phyloP scores from a whole-genome alignment of 2,329 filamentous ascomycete species.

The Atkinsonella texensis region DNA sequence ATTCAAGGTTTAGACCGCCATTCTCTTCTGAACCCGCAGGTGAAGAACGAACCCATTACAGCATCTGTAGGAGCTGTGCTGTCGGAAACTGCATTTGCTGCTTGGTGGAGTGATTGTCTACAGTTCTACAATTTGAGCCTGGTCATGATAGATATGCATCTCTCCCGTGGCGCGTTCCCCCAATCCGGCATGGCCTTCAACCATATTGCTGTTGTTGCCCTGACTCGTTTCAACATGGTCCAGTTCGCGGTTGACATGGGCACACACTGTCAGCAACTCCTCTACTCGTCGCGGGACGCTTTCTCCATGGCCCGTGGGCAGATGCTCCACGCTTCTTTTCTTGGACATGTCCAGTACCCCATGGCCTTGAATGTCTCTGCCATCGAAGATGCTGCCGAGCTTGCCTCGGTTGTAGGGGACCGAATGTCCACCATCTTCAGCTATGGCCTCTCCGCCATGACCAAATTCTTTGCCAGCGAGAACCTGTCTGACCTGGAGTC shows the following conservation, averaged over 20 bases:
- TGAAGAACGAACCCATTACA: slow-evolving; percentile 38
- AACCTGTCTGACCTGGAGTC: slow-evolving; percentile 58
- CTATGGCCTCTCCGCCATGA: slow-evolving; percentile 53
- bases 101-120: slow-evolving; percentile 61
- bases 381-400: slow-evolving; percentile 55
- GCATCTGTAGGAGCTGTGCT: slow-evolving; percentile 57
- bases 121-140: slow-evolving; percentile 62
- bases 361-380: slow-evolving; percentile 44
- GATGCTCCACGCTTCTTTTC: slow-evolving; percentile 56
- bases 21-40: slow-evolving; percentile 30
- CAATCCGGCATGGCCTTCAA: slow-evolving; percentile 59
- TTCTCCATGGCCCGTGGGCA: slow-evolving; percentile 57
- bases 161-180: slow-evolving; percentile 52
- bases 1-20: slow-evolving; percentile 45
- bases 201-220: slow-evolving; percentile 53
- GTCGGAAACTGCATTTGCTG: slow-evolving; percentile 55
- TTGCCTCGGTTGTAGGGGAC: slow-evolving; percentile 55
- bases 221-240: slow-evolving; percentile 59
- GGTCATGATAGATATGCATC: slow-evolving; percentile 53
- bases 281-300: slow-evolving; percentile 49
- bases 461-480: slow-evolving; percentile 58
- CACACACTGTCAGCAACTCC: slow-evolving; percentile 47
- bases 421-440: slow-evolving; percentile 60
- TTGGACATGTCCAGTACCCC: slow-evolving; percentile 58
- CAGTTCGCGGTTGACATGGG: slow-evolving; percentile 56